phyloP scores from a whole-genome alignment of 2,329 filamentous ascomycete genomes.

The Leptoxyphium fumago region DNA sequence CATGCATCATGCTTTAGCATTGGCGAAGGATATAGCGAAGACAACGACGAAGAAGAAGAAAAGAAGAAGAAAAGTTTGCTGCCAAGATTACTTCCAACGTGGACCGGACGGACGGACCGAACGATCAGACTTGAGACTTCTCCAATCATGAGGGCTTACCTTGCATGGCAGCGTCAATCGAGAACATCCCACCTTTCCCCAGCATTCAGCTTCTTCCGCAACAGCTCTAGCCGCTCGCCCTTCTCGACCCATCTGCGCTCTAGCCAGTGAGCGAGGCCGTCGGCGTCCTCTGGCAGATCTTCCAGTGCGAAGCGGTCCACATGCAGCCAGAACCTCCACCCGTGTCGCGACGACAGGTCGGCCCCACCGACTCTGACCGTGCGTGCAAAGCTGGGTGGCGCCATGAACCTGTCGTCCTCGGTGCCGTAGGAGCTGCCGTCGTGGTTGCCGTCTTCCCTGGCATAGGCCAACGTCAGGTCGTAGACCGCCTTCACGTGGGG shows the following conservation, averaged over 20 bases:
- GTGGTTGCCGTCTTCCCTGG: conserved; percentile 5
- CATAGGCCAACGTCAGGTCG: conserved; percentile 26
- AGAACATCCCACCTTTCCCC: neutral
- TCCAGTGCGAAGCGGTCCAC: conserved; percentile 17
- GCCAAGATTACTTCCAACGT: too few relatives aligned
- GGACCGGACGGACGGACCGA: too few relatives aligned
- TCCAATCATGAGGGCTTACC: too few relatives aligned
- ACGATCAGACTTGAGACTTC: too few relatives aligned
- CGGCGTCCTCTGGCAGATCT: conserved; percentile 15
- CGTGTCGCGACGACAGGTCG: conserved; percentile 1
- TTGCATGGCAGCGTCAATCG: neutral
- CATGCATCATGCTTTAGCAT: too few relatives aligned
- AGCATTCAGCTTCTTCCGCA: conserved; percentile 6
- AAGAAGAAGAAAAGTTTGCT: too few relatives aligned
- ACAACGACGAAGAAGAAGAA: too few relatives aligned
- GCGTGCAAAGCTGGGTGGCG: conserved; percentile 22
- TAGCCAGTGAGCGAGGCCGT: conserved; percentile 20
- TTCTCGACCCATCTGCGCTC: conserved; percentile 23
- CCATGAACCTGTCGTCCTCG: conserved; percentile 4
- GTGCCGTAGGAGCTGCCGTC: too few relatives aligned
- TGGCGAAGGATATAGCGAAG: too few relatives aligned
- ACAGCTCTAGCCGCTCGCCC: conserved; percentile 18
- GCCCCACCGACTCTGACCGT: conserved; percentile 15
- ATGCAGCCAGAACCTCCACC: conserved; percentile 20
- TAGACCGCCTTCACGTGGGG: conserved; percentile 23